Conservation (phyloP, 2,329 filamentous ascomycete genomes). For the Xylaria sp. region DNA sequence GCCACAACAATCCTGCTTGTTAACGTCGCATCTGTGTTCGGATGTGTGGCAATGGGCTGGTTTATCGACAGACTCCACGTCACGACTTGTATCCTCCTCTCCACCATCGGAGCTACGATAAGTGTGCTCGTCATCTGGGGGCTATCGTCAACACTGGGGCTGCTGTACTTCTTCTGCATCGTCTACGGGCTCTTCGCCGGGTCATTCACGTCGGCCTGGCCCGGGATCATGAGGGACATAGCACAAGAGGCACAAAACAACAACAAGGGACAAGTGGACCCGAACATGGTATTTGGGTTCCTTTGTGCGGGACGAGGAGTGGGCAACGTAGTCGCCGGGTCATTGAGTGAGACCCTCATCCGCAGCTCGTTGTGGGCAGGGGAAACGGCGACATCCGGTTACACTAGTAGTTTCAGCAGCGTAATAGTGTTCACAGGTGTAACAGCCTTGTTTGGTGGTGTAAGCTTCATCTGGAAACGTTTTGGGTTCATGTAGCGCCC, state of each 20-base stretch:
- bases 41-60: constrained; percentile 68
- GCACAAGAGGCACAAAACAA: constrained; percentile 43
- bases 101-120: constrained; percentile 65
- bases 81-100: constrained; percentile 67
- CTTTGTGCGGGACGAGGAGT: constrained; percentile 69
- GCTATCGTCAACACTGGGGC: constrained; percentile 61
- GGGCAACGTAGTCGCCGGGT: constrained; percentile 68
- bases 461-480: constrained; percentile 57
- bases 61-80: constrained; percentile 66
- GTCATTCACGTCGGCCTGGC: constrained; percentile 72
- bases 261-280: constrained; percentile 51
- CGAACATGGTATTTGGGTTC: constrained; percentile 67
- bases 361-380: constrained; percentile 58
- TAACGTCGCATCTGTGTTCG: constrained; percentile 69
- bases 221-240: constrained; percentile 64
- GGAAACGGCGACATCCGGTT: constrained; percentile 54
- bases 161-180: constrained; percentile 70
- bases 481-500: constrained; percentile 42
- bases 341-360: constrained; percentile 65
- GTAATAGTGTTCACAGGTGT: constrained; percentile 68
- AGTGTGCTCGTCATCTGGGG: constrained; percentile 73
- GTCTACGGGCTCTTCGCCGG: constrained; percentile 74
- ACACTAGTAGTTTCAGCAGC: constrained; percentile 63
- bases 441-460: constrained; percentile 61
- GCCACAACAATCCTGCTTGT: constrained; percentile 69